Percentiles rank a stretch among this genome's conserved stretches.
These are phyloP conservation scores for Picea abies DNA, from an alignment of 83 land plant genomes.

Conservation along the genomic window DNA sequence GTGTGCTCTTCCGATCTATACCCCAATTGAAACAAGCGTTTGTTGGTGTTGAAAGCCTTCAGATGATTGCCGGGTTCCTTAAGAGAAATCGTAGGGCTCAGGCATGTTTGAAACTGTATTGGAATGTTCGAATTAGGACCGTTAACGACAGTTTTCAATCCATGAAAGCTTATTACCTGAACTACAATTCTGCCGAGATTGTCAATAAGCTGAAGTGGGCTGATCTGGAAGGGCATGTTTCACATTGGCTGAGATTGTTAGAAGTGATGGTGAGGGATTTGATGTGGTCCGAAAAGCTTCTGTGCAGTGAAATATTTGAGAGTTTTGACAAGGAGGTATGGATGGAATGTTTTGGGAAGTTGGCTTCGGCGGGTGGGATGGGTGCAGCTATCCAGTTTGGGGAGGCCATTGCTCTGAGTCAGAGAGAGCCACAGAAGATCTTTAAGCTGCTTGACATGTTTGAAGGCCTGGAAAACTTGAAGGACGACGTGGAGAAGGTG, in stretches of 20 bases:
- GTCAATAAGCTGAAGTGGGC: constrained; percentile 9
- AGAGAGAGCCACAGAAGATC: constrained; percentile 17
- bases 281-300: constrained; percentile 10
- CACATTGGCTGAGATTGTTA: constrained; percentile 12
- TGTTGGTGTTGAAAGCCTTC: background rate
- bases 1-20: no score
- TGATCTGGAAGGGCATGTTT: constrained; percentile 10
- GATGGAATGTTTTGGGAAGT: constrained; percentile 17
- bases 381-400: constrained; percentile 18
- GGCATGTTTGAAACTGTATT: constrained; percentile 7
- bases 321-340: constrained; percentile 11
- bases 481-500: constrained; percentile 16
- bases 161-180: constrained; percentile 6
- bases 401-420: constrained; percentile 4
- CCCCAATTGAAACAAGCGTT: background rate
- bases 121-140: constrained; percentile 2
- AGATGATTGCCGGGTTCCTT: constrained; percentile 6
- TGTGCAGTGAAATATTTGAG: constrained; percentile 10
- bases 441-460: constrained; percentile 24
- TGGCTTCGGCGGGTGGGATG: constrained; percentile 1
- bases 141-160: background rate
- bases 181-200: background rate
- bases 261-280: constrained; percentile 4
- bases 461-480: constrained; percentile 10
- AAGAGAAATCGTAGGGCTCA: constrained; percentile 14